Conservation (phyloP, 139 green algal genomes). For the Tetradesmus obliquus region DNA sequence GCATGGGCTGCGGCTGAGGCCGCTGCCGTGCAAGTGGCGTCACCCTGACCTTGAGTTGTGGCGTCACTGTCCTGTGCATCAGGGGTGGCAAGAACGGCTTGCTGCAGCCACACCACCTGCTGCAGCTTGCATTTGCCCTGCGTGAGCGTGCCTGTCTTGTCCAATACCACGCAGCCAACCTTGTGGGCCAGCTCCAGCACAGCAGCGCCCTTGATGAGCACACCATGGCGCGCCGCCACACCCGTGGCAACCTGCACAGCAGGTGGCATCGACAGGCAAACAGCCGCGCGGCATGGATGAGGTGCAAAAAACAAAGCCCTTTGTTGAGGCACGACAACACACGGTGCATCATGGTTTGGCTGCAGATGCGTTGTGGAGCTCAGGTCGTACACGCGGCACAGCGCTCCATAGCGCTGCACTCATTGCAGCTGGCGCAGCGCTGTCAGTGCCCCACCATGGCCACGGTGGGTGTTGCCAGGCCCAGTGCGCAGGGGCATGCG, state of each 20-base stretch:
- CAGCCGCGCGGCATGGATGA: too few species aligned
- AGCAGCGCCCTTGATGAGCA: constrained; percentile 67
- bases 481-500: constrained; percentile 97
- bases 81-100: background rate
- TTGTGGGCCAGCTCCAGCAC: constrained; percentile 54
- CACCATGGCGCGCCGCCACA: constrained; percentile 77
- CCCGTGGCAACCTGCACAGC: constrained; percentile 91
- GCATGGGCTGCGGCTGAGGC: background rate
- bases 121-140: constrained; percentile 75
- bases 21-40: constrained; percentile 44
- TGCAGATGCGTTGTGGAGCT: too few species aligned
- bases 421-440: too few species aligned
- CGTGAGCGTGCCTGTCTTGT: constrained; percentile 98
- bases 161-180: constrained; percentile 84
- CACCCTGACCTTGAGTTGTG: background rate
- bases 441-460: background rate
- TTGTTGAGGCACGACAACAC: too few species aligned
- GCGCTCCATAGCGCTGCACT: too few species aligned
- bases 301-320: too few species aligned
- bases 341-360: too few species aligned
- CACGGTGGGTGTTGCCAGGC: constrained; percentile 95
- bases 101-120: constrained; percentile 40
- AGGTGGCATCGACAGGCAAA: background rate
- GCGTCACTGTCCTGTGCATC: background rate
- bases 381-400: too few species aligned